phyloP scores from a whole-genome alignment of 164 flowering plant species.

The Nymphaea thermarum region DNA sequence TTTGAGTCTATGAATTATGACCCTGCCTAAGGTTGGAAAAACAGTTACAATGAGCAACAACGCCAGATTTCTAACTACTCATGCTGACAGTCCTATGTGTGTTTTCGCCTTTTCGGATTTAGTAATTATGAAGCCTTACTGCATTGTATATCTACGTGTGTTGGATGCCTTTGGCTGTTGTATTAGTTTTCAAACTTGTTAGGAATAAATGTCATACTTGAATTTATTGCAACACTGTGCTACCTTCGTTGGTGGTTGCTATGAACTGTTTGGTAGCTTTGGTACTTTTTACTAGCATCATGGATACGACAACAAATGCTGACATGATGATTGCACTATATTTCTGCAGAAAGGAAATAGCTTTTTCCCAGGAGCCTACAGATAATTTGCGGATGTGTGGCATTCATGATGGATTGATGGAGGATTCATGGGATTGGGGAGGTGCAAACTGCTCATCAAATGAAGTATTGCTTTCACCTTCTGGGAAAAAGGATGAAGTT shows the following conservation, averaged over 20 bases:
- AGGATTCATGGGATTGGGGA: neutral
- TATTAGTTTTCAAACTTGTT: too few species aligned
- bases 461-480: neutral
- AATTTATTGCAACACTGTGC: neutral
- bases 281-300: too few species aligned
- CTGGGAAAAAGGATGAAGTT: neutral
- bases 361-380: neutral
- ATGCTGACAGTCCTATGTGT: neutral
- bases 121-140: too few species aligned
- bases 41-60: too few species aligned
- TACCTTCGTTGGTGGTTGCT: neutral
- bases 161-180: neutral
- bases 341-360: neutral
- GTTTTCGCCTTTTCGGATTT: neutral
- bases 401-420: neutral
- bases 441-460: neutral
- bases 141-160: too few species aligned
- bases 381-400: neutral
- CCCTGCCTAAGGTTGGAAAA: too few species aligned
- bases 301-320: too few species aligned
- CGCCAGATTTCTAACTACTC: too few species aligned
- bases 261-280: neutral
- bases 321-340: too few species aligned
- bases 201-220: neutral
- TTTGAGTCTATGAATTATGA: too few species aligned